Conservation (phyloP, 768 basidiomycete species). For the Candolleomyces efflorescens region DNA sequence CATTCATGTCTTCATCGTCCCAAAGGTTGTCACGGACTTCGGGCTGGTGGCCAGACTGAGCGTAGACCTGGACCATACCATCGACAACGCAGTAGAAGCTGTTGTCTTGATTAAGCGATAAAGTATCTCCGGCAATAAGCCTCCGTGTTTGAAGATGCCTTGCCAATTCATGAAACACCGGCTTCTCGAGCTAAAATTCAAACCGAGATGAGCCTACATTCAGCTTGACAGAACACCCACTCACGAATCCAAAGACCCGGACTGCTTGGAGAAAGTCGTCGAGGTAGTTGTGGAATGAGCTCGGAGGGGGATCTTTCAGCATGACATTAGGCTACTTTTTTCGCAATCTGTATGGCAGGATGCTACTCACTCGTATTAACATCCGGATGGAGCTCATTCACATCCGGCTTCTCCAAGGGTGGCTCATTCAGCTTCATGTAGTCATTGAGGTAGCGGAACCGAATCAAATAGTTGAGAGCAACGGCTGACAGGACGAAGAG, state of each 20-base stretch:
- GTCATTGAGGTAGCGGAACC: constrained; percentile 73
- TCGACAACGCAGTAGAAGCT: constrained; percentile 99
- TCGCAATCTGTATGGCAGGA: not conserved
- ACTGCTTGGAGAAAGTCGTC: constrained; percentile 97
- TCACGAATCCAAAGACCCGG: constrained; percentile 91
- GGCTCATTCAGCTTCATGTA: constrained; percentile 77
- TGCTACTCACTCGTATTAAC: constrained; percentile 57
- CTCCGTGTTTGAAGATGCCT: constrained; percentile 93
- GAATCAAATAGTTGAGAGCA: constrained; percentile 79
- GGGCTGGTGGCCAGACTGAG: constrained; percentile 55
- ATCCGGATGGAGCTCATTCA: constrained; percentile 87
- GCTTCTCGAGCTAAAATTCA: constrained; percentile 68
- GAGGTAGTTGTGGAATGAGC: constrained; percentile 88
- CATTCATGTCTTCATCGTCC: constrained; percentile 89
- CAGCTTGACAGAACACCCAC: constrained; percentile 15
- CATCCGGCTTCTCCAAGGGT: constrained; percentile 77
- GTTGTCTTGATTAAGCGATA: constrained; percentile 87
- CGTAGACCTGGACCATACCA: constrained; percentile 93
- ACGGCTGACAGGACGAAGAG: constrained; percentile 66
- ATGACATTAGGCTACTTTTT: not conserved
- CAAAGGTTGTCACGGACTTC: constrained; percentile 52
- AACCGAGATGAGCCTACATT: constrained; percentile 1
- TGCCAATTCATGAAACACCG: constrained; percentile 96
- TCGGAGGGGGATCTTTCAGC: constrained; percentile 48
- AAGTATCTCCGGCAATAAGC: constrained; percentile 93